These are phyloP conservation scores for Cordia subcordata DNA, from an alignment of 257 asterid genomes.

Conservation along the genomic window DNA sequence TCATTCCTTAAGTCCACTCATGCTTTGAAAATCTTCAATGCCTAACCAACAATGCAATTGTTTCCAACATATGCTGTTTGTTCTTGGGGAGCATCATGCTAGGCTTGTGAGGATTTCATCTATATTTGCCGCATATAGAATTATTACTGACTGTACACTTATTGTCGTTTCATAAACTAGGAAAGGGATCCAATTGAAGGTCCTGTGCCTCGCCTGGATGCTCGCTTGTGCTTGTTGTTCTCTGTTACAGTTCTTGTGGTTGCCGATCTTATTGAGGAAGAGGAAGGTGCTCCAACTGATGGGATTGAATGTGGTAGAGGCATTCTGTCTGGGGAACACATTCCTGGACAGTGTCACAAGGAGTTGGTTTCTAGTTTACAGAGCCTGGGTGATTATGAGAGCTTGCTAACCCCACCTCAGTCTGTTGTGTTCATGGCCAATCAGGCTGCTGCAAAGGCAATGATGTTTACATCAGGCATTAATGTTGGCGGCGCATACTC, in stretches of 20 bases:
- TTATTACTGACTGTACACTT: background rate
- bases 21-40: too few relatives aligned
- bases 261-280: conserved; percentile 91
- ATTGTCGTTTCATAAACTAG: conserved; percentile 27
- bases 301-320: conserved; percentile 28
- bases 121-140: background rate
- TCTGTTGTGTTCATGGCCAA: conserved; percentile 71
- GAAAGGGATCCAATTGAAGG: conserved; percentile 99
- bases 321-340: conserved; percentile 23
- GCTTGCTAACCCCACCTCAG: conserved; percentile 77
- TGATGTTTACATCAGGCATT: conserved; percentile 64
- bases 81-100: too few relatives aligned
- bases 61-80: too few relatives aligned
- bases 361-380: conserved; percentile 75
- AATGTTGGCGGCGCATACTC: conserved; percentile 45
- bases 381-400: conserved; percentile 62
- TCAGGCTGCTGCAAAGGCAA: conserved; percentile 93
- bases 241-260: conserved; percentile 84
- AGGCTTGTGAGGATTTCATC: background rate
- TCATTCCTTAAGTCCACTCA: too few relatives aligned
- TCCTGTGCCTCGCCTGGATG: conserved; percentile 90
- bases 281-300: conserved; percentile 42
- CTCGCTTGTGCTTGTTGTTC: conserved; percentile 85
- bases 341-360: conserved; percentile 44
- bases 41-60: too few relatives aligned